phyloP scores from a whole-genome alignment of 202 grass and related monocot genomes.

The Hordeum pubiflorum region DNA sequence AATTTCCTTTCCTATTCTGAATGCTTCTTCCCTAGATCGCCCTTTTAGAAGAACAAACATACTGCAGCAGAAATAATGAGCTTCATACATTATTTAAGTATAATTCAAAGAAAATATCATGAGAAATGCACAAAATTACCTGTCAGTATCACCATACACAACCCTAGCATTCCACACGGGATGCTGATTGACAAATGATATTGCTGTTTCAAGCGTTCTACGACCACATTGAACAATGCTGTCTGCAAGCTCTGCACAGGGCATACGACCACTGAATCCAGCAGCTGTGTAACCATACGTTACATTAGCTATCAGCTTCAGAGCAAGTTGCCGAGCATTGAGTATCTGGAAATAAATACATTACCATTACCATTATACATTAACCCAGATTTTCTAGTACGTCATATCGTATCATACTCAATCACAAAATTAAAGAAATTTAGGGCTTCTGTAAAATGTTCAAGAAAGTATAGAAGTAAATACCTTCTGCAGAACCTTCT shows the following conservation, averaged over 20 bases:
- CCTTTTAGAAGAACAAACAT: conserved; percentile 97
- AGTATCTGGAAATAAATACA: conserved; percentile 55
- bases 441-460: background rate
- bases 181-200: conserved; percentile 80
- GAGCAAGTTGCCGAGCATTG: conserved; percentile 95
- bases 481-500: conserved; percentile 88
- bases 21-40: conserved; percentile 74
- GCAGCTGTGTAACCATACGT: conserved; percentile 98
- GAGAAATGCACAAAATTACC: conserved; percentile 38
- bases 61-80: conserved; percentile 34
- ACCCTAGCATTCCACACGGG: conserved; percentile 82
- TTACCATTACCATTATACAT: background rate
- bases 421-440: conserved; percentile 9
- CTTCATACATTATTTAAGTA: conserved; percentile 6
- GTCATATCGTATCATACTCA: background rate
- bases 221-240: conserved; percentile 97
- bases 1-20: conserved; percentile 90
- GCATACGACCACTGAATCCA: conserved; percentile 94
- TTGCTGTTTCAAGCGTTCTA: conserved; percentile 90
- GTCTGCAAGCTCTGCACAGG: conserved; percentile 94
- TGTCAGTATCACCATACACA: conserved; percentile 98
- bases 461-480: conserved; percentile 8
- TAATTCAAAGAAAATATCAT: conserved; percentile 19
- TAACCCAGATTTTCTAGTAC: background rate
- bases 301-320: conserved; percentile 96